These are phyloP conservation scores for Xylaria sp. DNA, from an alignment of 2,329 filamentous ascomycete species.

Conservation along the genomic window DNA sequence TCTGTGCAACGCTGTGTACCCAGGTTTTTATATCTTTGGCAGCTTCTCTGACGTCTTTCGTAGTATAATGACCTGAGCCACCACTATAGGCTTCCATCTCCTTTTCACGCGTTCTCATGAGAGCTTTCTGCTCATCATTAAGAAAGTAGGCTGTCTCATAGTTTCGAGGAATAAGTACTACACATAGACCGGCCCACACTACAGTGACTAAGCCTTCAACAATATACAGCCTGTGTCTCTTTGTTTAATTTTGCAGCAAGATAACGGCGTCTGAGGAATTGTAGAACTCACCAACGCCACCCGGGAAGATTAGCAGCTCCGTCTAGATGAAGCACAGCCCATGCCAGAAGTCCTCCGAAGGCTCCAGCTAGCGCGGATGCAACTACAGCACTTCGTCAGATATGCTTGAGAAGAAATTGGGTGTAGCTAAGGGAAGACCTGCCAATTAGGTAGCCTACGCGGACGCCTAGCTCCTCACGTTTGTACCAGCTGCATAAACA, in stretches of 20 bases:
- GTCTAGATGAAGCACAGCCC: conserved; percentile 46
- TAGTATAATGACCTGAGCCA: conserved; percentile 42
- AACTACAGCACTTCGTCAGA: conserved; percentile 34
- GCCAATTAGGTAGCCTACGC: conserved; percentile 47
- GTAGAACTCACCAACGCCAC: conserved; percentile 45
- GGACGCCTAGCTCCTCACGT: conserved; percentile 46
- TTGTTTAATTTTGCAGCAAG: background rate
- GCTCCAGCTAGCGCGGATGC: conserved; percentile 45
- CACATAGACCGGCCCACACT: conserved; percentile 31
- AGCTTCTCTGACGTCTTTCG: conserved; percentile 42
- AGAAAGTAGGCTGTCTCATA: conserved; percentile 43
- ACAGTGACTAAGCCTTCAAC: conserved; percentile 42
- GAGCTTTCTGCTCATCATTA: conserved; percentile 36
- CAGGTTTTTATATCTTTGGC: conserved; percentile 46
- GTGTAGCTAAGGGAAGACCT: background rate
- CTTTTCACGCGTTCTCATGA: conserved; percentile 42
- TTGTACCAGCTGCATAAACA: conserved; percentile 50
- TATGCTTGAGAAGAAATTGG: background rate
- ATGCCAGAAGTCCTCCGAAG: conserved; percentile 46
- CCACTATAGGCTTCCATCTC: conserved; percentile 43
- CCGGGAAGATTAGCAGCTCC: conserved; percentile 43
- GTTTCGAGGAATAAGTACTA: conserved; percentile 36
- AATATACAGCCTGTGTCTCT: conserved; percentile 38
- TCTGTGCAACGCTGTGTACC: conserved; percentile 51
- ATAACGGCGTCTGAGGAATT: fast-evolving